Base-by-base conservation (phyloP, 1,284 basidiomycete genomes). In the Phellopilus nigrolimitatus region DNA sequence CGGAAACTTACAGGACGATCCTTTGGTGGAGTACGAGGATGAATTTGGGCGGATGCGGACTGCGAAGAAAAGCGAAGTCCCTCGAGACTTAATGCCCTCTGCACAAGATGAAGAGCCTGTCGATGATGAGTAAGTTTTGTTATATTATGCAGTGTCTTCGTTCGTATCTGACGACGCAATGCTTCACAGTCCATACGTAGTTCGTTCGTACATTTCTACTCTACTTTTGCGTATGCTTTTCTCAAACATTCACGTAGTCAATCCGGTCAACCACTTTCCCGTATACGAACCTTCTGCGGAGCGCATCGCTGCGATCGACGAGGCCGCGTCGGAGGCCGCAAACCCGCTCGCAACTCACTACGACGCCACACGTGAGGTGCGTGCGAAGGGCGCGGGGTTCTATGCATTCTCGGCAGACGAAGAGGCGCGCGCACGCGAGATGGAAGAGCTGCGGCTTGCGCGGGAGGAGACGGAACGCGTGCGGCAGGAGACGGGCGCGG, bases 391-490 rank as follows among this genome's bases (percentile, higher is more conserved):
- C 28, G 93, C 94, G 0, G 94, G 81, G 0, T 91, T 88, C 68
- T 95, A 95, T 64, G 82, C 88, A 61, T 95, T 98, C 66, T 88
- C 90, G 2, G 75, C 66, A 0, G 90, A 95, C 61, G 88, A 92
- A 60, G 82, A 86, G 53, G 78, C 76, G 25, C 77, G 95, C 28
- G 68, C 68, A 56, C 68, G 71, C 49, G 85, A 97, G 68, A 88
- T 94, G 88, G 85, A 88, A 45, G 83, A 84, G 45, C 68, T 98
- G 12, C 78, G 75, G 40, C 64, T 70, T 6, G 74, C 77, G 9
- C 71, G 90, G 34, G 72, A 76, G 19, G 89, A 94, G 63, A 97
- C 95, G 1, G 78, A 80, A 59, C 68, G 70, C 50, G 76, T 72
- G 3, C 71, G 92, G 54, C 69, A 74, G 50, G 81, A 85, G 51